Evolutionary conservation across 148 eudicot species (phyloP), one percentile per base, ranked within the genome.

Genomic region (Chenopodium berlandieri): DNA sequence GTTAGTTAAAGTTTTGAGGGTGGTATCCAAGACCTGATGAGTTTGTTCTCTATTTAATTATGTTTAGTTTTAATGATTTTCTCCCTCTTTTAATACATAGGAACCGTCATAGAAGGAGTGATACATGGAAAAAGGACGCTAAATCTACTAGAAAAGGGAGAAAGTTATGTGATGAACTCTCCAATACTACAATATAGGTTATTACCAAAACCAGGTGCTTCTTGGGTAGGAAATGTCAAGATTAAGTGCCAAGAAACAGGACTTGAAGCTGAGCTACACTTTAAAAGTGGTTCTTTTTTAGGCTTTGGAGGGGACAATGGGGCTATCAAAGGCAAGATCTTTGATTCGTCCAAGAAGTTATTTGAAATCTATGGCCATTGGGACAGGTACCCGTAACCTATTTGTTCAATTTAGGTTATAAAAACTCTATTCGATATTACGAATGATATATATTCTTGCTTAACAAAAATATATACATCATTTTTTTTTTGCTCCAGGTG

Each of bases 291-390:
- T 47, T 85, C 97, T 4, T 87, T 90, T 76, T 76, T 88, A 6
- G 84, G 93, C 13, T 76, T 80, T 22, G 83, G 82, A 71, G 83
- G 91, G 27, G 71, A 66, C 40, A 67, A 82, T 54, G 86, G 91
- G 73, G 73, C 90, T 11, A 32, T 94, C 68, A 85, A 44, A 80
- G 98, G 98, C n/a, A 93, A 85, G 78, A 89, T 94, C 69, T 75
- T 85, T 34, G 56, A 47, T 65, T 82, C 89, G 22, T 85, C 89
- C 31, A 85, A 87, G 78, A 85, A 88, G 37, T 80, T 93, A 7
- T 93, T 78, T 58, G 92, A 94, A 75, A 88, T 93, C 62, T 71
- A 79, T 80, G 97, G 98, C 80, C 89, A 89, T 20, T 94, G 95
- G 98, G 95, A 94, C 80, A 93, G 93, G 98, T 94, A 7, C 14